Base-by-base conservation (phyloP, 179 eudicot species). In the Pouteria campechiana region DNA sequence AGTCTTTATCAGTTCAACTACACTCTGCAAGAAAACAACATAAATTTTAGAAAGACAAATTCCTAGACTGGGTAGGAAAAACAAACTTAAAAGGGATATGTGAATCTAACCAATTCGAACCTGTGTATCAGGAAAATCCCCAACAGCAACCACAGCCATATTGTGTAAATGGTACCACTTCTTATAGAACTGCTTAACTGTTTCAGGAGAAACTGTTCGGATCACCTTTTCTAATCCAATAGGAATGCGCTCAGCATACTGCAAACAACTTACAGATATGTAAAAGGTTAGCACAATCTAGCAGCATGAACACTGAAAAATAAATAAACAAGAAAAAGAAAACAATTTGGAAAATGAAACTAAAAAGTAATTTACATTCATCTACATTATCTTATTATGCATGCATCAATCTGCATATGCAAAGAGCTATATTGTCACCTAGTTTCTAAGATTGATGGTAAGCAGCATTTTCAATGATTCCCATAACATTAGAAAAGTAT, bases 221-320 rank as follows among this genome's bases (percentile, higher is more conserved):
- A 83, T 83, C 14, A 87, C 90, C 54, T 61, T 83, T 55, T 87
- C 96, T 24, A 74, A 58, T 53, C 96, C 96, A 60, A 83, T 83
- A 8, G 96, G 96, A 57, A 83, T 55, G 22, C 96, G 83, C 48
- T 83, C 86, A 28, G 93, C 90, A 72, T 83, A 87, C 96, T 87
- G 77, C 70, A 63, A 38, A 31, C 50, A 41, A 19, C 11, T 17
- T 41, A 36, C 17, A 16, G 23, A 25, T 42, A 1, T 41, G 35
- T 24, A 44, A 41, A 9, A 20, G 12, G 7, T n/a, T n/a, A n/a
- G n/a, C n/a, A n/a, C n/a, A n/a, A n/a, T n/a, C n/a, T n/a, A n/a
- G n/a, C n/a, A n/a, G n/a, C n/a, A n/a, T n/a, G n/a, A n/a, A n/a
- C n/a, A n/a, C n/a, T n/a, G n/a, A n/a, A n/a, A n/a, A 41, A 10